Evolutionary conservation across 202 grass and related monocot species (phyloP).

Genomic region (Schoenoplectus triqueter): DNA sequence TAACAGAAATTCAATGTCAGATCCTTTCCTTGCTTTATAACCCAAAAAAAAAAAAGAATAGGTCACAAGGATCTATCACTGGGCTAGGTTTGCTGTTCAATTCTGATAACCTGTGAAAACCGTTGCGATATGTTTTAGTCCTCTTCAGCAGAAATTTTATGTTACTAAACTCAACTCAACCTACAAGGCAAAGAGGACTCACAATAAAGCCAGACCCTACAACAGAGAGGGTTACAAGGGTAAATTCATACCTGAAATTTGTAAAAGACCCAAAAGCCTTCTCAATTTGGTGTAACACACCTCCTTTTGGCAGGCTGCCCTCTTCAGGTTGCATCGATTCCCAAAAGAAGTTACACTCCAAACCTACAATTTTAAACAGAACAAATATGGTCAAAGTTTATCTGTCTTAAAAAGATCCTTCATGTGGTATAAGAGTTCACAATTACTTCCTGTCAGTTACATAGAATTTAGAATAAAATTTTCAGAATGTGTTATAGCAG

Average conservation of each 20-base stretch:
- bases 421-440: background rate
- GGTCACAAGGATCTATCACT: background rate
- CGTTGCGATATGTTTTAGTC: background rate
- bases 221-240: conserved; percentile 51
- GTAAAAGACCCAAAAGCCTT: conserved; percentile 84
- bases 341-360: conserved; percentile 98
- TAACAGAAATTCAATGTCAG: conserved; percentile 4
- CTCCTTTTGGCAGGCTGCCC: conserved; percentile 60
- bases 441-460: conserved; percentile 1
- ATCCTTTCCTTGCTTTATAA: background rate
- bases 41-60: background rate
- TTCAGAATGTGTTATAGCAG: too few relatives aligned
- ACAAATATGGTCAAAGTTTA: background rate
- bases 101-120: background rate
- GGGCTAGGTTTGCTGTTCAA: conserved; percentile 1
- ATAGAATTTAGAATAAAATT: background rate
- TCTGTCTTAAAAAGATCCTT: background rate
- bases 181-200: conserved; percentile 44
- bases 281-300: conserved; percentile 77
- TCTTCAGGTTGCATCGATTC: conserved; percentile 93
- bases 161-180: background rate
- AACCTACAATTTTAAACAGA: conserved; percentile 49
- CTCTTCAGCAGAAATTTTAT: background rate
- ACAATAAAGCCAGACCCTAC: conserved; percentile 90
- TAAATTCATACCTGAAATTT: conserved; percentile 91